Conservation (phyloP, 768 basidiomycete genomes). For the Mycena haematopus region DNA sequence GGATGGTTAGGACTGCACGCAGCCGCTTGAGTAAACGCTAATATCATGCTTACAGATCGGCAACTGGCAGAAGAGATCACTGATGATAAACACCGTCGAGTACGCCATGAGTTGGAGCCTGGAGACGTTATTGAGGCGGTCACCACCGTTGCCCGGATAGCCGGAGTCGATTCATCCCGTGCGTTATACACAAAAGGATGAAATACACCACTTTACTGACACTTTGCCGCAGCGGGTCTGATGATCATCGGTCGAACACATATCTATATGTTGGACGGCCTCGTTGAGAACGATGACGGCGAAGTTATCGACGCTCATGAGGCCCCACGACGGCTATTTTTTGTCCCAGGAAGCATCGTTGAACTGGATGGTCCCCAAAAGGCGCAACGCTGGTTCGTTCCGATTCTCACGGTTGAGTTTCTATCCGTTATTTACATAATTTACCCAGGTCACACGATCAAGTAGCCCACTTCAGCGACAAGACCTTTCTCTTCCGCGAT, state of each 20-base stretch:
- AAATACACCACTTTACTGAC: not conserved
- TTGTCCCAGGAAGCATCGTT: slow-evolving; percentile 84
- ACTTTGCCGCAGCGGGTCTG: slow-evolving; percentile 68
- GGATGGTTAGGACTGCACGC: slow-evolving; percentile 53
- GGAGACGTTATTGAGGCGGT: slow-evolving; percentile 91
- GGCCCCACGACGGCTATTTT: slow-evolving; percentile 81
- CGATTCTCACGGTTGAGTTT: not conserved
- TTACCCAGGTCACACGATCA: slow-evolving; percentile 75
- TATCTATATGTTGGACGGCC: slow-evolving; percentile 89
- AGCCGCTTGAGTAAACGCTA: not conserved
- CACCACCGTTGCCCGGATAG: slow-evolving; percentile 84
- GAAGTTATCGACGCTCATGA: slow-evolving; percentile 90
- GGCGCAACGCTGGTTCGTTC: slow-evolving; percentile 79
- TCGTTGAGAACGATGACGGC: slow-evolving; percentile 85
- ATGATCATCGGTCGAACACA: slow-evolving; percentile 87
- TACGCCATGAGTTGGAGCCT: slow-evolving; percentile 86
- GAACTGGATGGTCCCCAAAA: slow-evolving; percentile 81
- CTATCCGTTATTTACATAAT: slow-evolving; percentile 12
- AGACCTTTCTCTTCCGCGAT: slow-evolving; percentile 89
- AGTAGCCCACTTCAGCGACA: slow-evolving; percentile 77
- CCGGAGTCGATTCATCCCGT: slow-evolving; percentile 94
- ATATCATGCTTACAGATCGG: slow-evolving; percentile 44
- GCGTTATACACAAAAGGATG: slow-evolving; percentile 37
- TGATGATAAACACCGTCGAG: slow-evolving; percentile 88
- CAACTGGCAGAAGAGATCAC: slow-evolving; percentile 77